Evolutionary conservation across 2,329 filamentous ascomycete genomes (phyloP).

Genomic region (Albifimbria verrucaria): DNA sequence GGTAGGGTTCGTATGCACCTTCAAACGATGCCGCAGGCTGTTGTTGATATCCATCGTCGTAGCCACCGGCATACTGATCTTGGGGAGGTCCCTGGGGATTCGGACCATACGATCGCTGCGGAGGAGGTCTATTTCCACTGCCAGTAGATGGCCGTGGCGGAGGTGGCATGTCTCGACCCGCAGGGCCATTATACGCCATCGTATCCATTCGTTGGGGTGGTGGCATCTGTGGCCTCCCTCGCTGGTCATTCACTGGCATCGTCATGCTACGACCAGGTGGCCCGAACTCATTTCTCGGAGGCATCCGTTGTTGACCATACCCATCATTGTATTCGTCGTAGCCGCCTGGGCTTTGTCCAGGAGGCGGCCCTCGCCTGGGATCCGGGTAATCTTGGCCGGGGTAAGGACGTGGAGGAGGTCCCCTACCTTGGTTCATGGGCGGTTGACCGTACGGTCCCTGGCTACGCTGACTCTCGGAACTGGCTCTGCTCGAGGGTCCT

Average conservation of each 20-base stretch:
- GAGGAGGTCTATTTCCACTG: slow-evolving; percentile 47
- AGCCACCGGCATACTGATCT: slow-evolving; percentile 27
- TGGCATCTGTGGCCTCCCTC: slow-evolving; percentile 34
- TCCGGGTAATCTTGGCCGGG: slow-evolving; percentile 25
- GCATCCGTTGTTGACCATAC: slow-evolving; percentile 20
- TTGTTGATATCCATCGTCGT: slow-evolving; percentile 28
- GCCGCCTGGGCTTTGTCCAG: slow-evolving; percentile 19
- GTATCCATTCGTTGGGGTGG: slow-evolving; percentile 37
- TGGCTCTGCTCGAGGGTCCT: slow-evolving; percentile 16
- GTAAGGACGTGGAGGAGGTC: slow-evolving; percentile 29
- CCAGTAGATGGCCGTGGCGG: slow-evolving; percentile 56
- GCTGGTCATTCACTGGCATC: slow-evolving; percentile 51
- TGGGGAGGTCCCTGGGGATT: slow-evolving; percentile 34
- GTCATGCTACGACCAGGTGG: slow-evolving; percentile 59
- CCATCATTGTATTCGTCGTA: slow-evolving; percentile 23
- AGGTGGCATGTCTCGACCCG: slow-evolving; percentile 34
- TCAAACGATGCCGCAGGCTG: slow-evolving; percentile 37
- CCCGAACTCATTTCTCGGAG: slow-evolving; percentile 40
- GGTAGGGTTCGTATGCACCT: slow-evolving; percentile 55
- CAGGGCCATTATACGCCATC: slow-evolving; percentile 42
- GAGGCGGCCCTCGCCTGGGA: slow-evolving; percentile 23
- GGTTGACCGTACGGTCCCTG: slow-evolving; percentile 23
- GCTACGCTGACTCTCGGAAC: slow-evolving; percentile 21
- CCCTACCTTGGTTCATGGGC: slow-evolving; percentile 20
- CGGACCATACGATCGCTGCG: slow-evolving; percentile 48